Percentiles rank a stretch among this genome's conserved stretches.
Conservation (phyloP, 2,329 filamentous ascomycete genomes). For the Rutstroemia sp. region DNA sequence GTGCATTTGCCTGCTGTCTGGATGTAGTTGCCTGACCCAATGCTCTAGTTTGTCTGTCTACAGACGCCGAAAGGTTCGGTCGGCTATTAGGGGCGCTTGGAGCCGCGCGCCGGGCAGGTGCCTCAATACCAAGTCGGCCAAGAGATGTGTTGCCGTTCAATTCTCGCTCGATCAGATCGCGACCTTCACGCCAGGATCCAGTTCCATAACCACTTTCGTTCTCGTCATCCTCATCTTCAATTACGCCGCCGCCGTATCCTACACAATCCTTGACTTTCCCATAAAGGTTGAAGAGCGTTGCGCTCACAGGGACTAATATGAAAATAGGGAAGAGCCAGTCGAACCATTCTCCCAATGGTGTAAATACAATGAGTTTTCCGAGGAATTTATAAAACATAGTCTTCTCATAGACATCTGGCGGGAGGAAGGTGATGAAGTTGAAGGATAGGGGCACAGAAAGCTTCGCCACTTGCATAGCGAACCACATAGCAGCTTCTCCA, state of each 20-base stretch:
- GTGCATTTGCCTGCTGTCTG: slow-evolving; percentile 16
- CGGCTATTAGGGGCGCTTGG: slow-evolving; percentile 25
- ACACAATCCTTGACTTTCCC: slow-evolving; percentile 65
- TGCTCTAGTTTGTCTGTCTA: slow-evolving; percentile 27
- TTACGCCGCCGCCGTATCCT: slow-evolving; percentile 64
- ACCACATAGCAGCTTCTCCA: slow-evolving; percentile 92
- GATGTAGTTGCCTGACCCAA: slow-evolving; percentile 26
- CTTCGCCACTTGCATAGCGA: slow-evolving; percentile 84
- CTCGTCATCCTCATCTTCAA: slow-evolving; percentile 67
- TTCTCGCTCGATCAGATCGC: slow-evolving; percentile 84
- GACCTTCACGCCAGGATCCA: slow-evolving; percentile 85
- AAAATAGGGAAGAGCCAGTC: slow-evolving; percentile 84
- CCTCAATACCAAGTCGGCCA: slow-evolving; percentile 34
- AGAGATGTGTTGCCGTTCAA: slow-evolving; percentile 56
- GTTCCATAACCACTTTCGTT: slow-evolving; percentile 61
- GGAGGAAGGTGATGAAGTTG: slow-evolving; percentile 92
- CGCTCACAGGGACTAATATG: slow-evolving; percentile 76
- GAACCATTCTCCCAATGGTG: slow-evolving; percentile 74
- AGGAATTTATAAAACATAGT: slow-evolving; percentile 87
- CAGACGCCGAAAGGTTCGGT: slow-evolving; percentile 18
- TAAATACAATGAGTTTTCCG: slow-evolving; percentile 75
- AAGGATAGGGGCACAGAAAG: slow-evolving; percentile 89
- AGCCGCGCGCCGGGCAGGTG: slow-evolving; percentile 15
- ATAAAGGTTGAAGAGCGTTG: slow-evolving; percentile 85
- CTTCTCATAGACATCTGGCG: slow-evolving; percentile 60